These are phyloP conservation scores for Plasmodium adleri DNA, from an alignment of 169 alveolate species.

Conservation along the genomic window DNA sequence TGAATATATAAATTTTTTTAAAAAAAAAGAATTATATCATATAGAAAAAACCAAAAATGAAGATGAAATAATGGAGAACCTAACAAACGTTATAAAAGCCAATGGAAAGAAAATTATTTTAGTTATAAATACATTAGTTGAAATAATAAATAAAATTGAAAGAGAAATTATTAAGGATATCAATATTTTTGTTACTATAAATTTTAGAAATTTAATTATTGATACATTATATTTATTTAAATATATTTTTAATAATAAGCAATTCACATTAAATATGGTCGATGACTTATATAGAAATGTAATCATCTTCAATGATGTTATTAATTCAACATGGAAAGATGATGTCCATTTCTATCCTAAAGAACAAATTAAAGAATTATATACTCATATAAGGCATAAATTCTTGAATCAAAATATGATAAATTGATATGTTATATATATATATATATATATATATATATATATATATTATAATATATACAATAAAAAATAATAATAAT, in stretches of 20 bases:
- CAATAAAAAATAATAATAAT: no score
- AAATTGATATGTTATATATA: not conserved
- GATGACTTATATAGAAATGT: constrained; percentile 50
- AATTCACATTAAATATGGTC: constrained; percentile 40
- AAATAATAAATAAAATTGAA: constrained; percentile 52
- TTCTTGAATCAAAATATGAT: constrained; percentile 43
- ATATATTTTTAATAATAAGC: constrained; percentile 48
- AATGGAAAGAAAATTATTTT: constrained; percentile 44
- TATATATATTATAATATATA: no score
- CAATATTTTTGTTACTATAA: constrained; percentile 32
- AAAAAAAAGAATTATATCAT: constrained; percentile 69
- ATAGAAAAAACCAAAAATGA: constrained; percentile 60
- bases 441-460: not conserved
- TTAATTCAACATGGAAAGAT: constrained; percentile 41
- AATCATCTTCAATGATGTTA: constrained; percentile 19
- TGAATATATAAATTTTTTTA: constrained; percentile 63
- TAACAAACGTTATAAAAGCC: constrained; percentile 43
- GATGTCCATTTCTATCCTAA: constrained; percentile 53
- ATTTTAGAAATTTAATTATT: constrained; percentile 56
- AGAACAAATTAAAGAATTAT: constrained; percentile 65
- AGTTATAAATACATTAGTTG: constrained; percentile 61
- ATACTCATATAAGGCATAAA: constrained; percentile 43
- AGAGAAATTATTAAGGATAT: constrained; percentile 42
- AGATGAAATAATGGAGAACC: constrained; percentile 65
- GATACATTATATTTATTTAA: constrained; percentile 61